These are phyloP conservation scores for Platanus orientalis DNA, from an alignment of 164 flowering plant genomes.

Conservation along the genomic window DNA sequence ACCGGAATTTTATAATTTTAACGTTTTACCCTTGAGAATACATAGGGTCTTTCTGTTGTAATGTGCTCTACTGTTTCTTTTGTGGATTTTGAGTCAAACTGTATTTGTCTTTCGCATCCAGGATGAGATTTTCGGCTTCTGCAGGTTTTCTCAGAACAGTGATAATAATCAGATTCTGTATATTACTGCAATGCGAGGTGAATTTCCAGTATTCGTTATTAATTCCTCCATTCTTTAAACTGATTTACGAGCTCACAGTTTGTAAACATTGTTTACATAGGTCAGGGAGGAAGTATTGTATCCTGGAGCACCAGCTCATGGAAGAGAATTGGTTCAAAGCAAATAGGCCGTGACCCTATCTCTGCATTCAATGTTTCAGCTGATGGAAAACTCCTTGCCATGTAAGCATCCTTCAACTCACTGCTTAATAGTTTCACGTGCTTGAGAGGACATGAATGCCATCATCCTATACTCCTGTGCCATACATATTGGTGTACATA, in stretches of 20 bases:
- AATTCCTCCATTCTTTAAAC: background rate
- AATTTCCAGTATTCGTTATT: slow-evolving; percentile 5
- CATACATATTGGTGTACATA: background rate
- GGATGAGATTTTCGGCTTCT: slow-evolving; percentile 76
- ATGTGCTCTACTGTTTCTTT: background rate
- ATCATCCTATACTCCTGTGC: background rate
- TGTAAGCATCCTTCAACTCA: slow-evolving; percentile 41
- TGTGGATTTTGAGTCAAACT: background rate
- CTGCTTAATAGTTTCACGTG: slow-evolving; percentile 5
- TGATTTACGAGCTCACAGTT: slow-evolving; percentile 9
- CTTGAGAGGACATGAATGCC: background rate
- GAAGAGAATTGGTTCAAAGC: slow-evolving; percentile 59
- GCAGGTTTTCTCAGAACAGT: slow-evolving; percentile 63
- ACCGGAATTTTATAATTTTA: no score
- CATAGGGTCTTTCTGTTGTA: background rate
- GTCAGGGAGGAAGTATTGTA: slow-evolving; percentile 56
- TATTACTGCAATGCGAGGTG: slow-evolving; percentile 62
- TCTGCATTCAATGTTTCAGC: slow-evolving; percentile 74
- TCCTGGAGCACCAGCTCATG: slow-evolving; percentile 72
- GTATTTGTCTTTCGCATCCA: slow-evolving; percentile 20
- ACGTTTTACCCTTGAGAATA: background rate
- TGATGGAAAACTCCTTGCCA: slow-evolving; percentile 75
- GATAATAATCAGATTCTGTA: slow-evolving; percentile 49
- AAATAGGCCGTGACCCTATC: slow-evolving; percentile 50
- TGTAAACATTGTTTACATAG: slow-evolving; percentile 27